phyloP scores from a whole-genome alignment of 257 asterid species.

The Galeopsis tetrahit region DNA sequence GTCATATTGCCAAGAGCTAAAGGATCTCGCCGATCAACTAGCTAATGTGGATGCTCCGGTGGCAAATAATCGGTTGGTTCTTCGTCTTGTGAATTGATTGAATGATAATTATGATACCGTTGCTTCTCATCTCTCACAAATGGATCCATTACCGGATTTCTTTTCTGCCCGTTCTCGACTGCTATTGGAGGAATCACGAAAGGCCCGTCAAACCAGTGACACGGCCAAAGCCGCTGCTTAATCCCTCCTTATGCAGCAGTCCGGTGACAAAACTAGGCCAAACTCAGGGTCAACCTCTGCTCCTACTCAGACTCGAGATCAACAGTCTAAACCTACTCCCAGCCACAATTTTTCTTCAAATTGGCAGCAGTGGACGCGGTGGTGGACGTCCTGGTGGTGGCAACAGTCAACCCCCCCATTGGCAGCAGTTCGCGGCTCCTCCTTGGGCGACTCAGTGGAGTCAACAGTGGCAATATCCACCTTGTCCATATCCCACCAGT shows the following conservation, averaged over 20 bases:
- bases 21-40: too few species aligned
- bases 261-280: too few species aligned
- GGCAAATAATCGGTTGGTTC: neutral
- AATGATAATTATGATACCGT: too few species aligned
- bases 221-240: too few species aligned
- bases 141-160: too few species aligned
- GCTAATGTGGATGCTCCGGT: neutral
- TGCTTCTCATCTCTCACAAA: too few species aligned
- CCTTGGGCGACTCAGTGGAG: neutral
- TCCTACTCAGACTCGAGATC: neutral
- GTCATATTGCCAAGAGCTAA: neutral
- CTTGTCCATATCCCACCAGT: too few species aligned
- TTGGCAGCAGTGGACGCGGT: slow-evolving; percentile 3
- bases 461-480: slow-evolving; percentile 1
- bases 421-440: neutral
- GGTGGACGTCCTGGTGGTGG: slow-evolving; percentile 9
- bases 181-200: too few species aligned
- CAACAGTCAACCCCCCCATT: neutral
- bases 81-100: neutral
- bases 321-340: neutral
- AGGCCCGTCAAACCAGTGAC: too few species aligned
- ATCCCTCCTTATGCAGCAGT: too few species aligned
- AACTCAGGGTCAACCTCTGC: neutral
- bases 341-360: neutral
- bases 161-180: too few species aligned